A percentile compares a stretch with the other conserved stretches of the same genome.
Evolutionary conservation across 2,329 filamentous ascomycete species (phyloP).

Genomic region (Incumbomyces lentus): DNA sequence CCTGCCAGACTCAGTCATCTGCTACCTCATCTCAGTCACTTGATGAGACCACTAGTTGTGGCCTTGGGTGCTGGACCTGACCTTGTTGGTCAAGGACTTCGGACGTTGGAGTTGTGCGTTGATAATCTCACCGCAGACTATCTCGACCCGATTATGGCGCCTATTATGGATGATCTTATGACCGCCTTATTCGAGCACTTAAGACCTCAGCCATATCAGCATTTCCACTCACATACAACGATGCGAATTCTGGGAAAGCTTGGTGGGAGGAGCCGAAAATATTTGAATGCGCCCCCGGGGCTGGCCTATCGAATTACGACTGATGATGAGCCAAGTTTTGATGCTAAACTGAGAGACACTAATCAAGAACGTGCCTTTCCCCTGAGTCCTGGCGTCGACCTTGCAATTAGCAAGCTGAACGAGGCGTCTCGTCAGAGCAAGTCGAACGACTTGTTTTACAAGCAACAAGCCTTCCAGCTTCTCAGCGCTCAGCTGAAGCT

Average conservation of each 20-base stretch:
- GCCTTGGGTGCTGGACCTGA: constrained; percentile 85
- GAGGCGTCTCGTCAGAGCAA: constrained; percentile 58
- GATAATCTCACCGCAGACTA: constrained; percentile 98
- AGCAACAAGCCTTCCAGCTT: constrained; percentile 81
- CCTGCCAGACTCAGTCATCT: constrained; percentile 89
- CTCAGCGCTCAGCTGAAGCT: constrained; percentile 85
- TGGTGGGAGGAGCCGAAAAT: constrained; percentile 88
- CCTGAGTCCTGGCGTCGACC: constrained; percentile 72
- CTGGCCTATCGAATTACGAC: constrained; percentile 74
- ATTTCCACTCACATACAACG: constrained; percentile 95
- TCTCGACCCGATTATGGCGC: constrained; percentile 96
- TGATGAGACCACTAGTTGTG: constrained; percentile 97
- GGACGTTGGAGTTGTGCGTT: constrained; percentile 91
- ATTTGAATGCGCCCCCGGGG: constrained; percentile 80
- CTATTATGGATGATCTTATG: constrained; percentile 98
- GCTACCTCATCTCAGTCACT: constrained; percentile 83
- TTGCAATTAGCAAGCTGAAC: constrained; percentile 77
- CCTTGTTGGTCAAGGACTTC: constrained; percentile 82
- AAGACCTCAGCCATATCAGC: constrained; percentile 84
- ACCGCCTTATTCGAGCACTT: constrained; percentile 93
- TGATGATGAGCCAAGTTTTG: constrained; percentile 79
- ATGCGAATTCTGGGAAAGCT: constrained; percentile 96
- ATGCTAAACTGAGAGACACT: constrained; percentile 79
- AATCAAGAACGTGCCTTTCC: constrained; percentile 83
- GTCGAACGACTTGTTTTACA: constrained; percentile 70